Base-by-base conservation (phyloP, 176 grass and related monocot genomes). In the Dendrocalamus sinicus region DNA sequence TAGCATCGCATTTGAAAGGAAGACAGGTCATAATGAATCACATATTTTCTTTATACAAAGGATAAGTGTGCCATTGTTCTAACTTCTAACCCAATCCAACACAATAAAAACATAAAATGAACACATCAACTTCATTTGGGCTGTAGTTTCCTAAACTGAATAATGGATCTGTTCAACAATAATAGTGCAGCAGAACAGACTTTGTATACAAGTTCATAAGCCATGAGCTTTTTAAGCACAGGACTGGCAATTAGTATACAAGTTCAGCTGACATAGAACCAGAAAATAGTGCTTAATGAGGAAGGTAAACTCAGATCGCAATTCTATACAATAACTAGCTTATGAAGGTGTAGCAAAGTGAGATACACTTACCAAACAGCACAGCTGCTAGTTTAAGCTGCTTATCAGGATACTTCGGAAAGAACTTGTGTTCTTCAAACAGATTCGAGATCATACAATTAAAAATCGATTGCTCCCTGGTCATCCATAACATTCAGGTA, bases 361-460 rank as follows among this genome's bases (percentile, higher is more conserved):
- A 65, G 43, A 86, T 84, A 60, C 30, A 83, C 87, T 87, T 46
- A 96, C 94, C 94, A 88, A 93, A 93, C n/a, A 96, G 89, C 69
- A 96, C 87, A 70, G 94, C 94, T 74, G 89, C 94, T 68, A 90
- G 67, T 70, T 96, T 96, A 67, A 96, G 78, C 87, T 96, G 94
- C 79, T 83, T 91, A 45, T 96, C 94, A 50, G 94, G 94, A 77
- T 96, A 96, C 78, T 93, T 89, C 30, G 91, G 89, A 63, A 96
- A 96, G 89, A 96, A 96, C 87, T 96, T 91, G 80, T 93, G 91
- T 76, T 96, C 94, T 86, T 96, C 94, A 78, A 96, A 96, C 58
- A 96, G 70, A 87, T 96, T 96, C 68, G 77, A 79, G 84, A 96
- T 93, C 87, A 96, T 93, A 75, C 81, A 93, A 47, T 86, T 88